phyloP scores from a whole-genome alignment of 73 alveolate genomes.

The Tetrahymena elliotti region DNA sequence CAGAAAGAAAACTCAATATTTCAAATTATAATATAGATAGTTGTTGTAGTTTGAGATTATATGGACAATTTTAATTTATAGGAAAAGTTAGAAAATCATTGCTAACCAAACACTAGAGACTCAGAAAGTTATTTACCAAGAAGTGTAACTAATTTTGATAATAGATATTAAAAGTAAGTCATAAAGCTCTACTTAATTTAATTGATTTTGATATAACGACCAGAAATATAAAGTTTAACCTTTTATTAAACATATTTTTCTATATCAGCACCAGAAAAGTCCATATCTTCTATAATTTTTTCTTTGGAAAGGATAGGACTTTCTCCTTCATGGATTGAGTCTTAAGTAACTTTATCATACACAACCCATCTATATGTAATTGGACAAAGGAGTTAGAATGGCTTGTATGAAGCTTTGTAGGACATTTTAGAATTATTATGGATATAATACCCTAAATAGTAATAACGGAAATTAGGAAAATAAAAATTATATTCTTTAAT shows the following conservation, averaged over 20 bases:
- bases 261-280: conserved; percentile 2
- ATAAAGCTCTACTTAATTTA: not conserved
- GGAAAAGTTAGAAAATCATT: not conserved
- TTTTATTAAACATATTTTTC: not conserved
- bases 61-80: not conserved
- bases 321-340: conserved; percentile 1
- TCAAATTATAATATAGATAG: not conserved
- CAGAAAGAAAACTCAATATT: not conserved
- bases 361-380: conserved; percentile 59
- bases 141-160: not conserved
- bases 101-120: not conserved
- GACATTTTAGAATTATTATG: conserved; percentile 52
- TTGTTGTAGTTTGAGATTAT: not conserved
- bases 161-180: not conserved
- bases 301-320: conserved; percentile 1
- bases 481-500: conserved; percentile 47
- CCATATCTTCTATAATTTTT: conserved; percentile 7
- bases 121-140: not conserved
- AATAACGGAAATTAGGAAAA: conserved; percentile 52
- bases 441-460: conserved; percentile 78
- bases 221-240: not conserved
- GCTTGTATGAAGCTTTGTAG: conserved; percentile 71
- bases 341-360: conserved; percentile 35
- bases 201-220: not conserved
- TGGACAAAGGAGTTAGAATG: conserved; percentile 70